phyloP scores from a whole-genome alignment of 257 asterid genomes.

The Solanum rostratum region DNA sequence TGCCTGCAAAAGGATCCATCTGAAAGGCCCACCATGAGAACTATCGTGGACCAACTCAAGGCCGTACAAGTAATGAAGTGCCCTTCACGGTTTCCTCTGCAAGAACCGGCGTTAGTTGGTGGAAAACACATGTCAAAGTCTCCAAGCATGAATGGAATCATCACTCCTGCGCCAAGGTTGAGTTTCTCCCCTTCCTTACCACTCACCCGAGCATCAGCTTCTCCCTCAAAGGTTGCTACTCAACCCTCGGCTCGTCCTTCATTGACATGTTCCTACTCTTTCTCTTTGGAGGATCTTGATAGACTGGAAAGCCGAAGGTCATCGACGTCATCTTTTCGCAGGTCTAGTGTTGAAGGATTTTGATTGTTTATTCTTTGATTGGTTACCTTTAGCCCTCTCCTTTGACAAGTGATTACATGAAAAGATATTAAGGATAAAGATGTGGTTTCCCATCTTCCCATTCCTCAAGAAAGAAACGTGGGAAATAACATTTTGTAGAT shows the following conservation, averaged over 20 bases:
- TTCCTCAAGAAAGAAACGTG: constrained; percentile 3
- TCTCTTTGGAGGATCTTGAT: constrained; percentile 42
- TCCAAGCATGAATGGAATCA: constrained; percentile 69
- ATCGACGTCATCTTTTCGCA: constrained; percentile 40
- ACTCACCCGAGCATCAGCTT: constrained; percentile 20
- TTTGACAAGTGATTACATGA: constrained; percentile 30
- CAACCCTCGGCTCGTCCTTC: constrained; percentile 46
- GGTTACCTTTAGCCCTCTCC: background rate
- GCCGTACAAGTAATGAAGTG: constrained; percentile 67
- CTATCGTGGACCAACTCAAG: constrained; percentile 61
- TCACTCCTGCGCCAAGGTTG: constrained; percentile 36
- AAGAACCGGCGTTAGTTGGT: constrained; percentile 60
- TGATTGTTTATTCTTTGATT: constrained; percentile 27
- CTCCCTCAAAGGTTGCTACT: constrained; percentile 27
- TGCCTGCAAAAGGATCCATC: constrained; percentile 85
- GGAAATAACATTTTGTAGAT: constrained; percentile 35
- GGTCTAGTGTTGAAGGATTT: constrained; percentile 65
- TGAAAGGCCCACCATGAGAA: constrained; percentile 88
- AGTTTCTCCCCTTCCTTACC: constrained; percentile 45
- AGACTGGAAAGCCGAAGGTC: constrained; percentile 52
- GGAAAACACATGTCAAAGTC: constrained; percentile 64
- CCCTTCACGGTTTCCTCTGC: constrained; percentile 74
- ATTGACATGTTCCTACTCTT: constrained; percentile 29
- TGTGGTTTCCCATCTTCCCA: constrained; percentile 9
- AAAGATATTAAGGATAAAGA: constrained; percentile 15